phyloP scores from a whole-genome alignment of 2,329 filamentous ascomycete species.

The Colletotrichum tanaceti region DNA sequence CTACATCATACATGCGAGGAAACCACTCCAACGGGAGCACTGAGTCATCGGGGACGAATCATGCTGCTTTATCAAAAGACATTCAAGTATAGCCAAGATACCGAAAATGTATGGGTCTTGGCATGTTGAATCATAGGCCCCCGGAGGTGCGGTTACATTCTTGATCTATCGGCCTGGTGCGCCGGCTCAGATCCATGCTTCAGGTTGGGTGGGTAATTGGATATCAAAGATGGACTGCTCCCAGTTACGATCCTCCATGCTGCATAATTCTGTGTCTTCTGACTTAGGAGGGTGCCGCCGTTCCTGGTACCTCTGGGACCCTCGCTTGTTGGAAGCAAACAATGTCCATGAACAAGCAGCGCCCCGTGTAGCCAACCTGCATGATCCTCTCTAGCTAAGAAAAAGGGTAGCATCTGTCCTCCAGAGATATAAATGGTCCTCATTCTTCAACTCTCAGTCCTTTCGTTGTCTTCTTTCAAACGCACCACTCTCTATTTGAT shows the following conservation, averaged over 20 bases:
- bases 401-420: background rate
- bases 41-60: too few species aligned
- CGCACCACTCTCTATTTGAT: background rate
- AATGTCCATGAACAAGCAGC: background rate
- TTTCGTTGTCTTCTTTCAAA: background rate
- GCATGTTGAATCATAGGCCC: background rate
- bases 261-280: background rate
- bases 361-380: background rate
- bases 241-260: background rate
- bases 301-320: background rate
- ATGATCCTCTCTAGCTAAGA: background rate
- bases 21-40: background rate
- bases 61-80: background rate
- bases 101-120: background rate
- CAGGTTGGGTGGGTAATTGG: background rate
- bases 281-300: background rate
- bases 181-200: background rate
- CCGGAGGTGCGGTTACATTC: background rate
- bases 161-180: background rate
- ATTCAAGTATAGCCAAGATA: background rate
- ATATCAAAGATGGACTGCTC: background rate
- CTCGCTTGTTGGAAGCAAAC: slow-evolving; percentile 12
- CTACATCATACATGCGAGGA: background rate
- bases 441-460: background rate
- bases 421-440: background rate